phyloP scores from a whole-genome alignment of 2,329 filamentous ascomycete genomes.

The Bimuria novae-zelandiae region DNA sequence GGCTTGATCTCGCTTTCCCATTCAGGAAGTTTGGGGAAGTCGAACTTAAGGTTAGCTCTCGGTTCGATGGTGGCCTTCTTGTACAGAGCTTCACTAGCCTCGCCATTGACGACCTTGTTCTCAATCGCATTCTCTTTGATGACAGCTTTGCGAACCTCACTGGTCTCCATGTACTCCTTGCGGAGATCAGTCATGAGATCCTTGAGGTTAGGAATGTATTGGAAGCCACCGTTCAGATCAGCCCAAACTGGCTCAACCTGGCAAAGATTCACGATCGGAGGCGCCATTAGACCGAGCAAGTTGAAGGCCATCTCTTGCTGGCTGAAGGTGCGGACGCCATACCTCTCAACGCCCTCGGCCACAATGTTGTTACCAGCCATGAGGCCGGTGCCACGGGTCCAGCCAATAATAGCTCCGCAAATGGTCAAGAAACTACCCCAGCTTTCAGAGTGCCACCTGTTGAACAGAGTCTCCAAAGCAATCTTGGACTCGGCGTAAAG shows the following conservation, averaged over 20 bases:
- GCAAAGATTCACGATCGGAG: constrained; percentile 91
- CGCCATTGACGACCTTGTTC: constrained; percentile 96
- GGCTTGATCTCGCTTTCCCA: constrained; percentile 92
- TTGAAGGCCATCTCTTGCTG: constrained; percentile 99
- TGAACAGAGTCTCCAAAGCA: constrained; percentile 95
- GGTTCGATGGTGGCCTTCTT: constrained; percentile 93
- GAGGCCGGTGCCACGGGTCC: constrained; percentile 96
- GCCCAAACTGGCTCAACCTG: constrained; percentile 95
- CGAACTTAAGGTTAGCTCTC: constrained; percentile 96
- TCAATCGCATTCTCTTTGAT: constrained; percentile 95
- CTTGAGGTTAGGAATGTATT: constrained; percentile 96
- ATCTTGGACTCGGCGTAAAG: constrained; percentile 99
- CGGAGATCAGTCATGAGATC: constrained; percentile 90
- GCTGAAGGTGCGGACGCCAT: constrained; percentile 96
- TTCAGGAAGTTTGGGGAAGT: constrained; percentile 87
- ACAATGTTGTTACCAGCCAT: constrained; percentile 99
- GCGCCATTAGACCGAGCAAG: constrained; percentile 92
- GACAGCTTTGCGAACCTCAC: constrained; percentile 89
- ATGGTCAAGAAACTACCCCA: constrained; percentile 98
- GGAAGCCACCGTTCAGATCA: constrained; percentile 94
- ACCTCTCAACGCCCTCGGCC: constrained; percentile 93
- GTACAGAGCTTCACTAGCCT: constrained; percentile 88
- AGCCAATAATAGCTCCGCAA: constrained; percentile 96
- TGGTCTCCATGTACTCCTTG: constrained; percentile 93
- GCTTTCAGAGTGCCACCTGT: constrained; percentile 96